These are phyloP conservation scores for Orbilia quercus DNA, from an alignment of 2,329 filamentous ascomycete species.

Conservation along the genomic window DNA sequence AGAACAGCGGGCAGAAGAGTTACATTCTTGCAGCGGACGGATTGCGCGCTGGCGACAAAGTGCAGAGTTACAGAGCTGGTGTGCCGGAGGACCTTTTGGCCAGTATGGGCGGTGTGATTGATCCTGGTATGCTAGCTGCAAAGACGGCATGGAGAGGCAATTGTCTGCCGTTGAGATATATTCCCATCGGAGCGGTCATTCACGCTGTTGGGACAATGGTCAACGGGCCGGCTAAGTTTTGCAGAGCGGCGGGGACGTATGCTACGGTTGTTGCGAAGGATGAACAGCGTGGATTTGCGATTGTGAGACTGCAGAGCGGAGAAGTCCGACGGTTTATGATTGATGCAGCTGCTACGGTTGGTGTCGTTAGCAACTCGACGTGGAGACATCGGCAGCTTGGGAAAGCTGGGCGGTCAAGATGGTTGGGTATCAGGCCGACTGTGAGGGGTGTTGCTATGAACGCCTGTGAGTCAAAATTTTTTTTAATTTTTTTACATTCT, in stretches of 20 bases:
- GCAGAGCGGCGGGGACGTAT: constrained; percentile 91
- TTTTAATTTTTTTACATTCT: too few species aligned
- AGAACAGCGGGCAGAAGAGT: constrained; percentile 78
- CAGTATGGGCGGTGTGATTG: constrained; percentile 90
- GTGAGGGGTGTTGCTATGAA: constrained; percentile 99
- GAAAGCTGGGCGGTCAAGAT: constrained; percentile 92
- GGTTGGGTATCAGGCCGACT: constrained; percentile 92
- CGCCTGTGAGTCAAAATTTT: constrained; percentile 77
- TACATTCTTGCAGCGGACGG: constrained; percentile 98
- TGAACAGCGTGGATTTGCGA: constrained; percentile 79
- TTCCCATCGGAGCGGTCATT: constrained; percentile 91
- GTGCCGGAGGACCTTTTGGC: constrained; percentile 87
- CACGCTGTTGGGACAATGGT: constrained; percentile 85
- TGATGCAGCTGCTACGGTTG: constrained; percentile 93
- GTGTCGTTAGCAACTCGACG: constrained; percentile 91
- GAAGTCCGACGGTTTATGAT: constrained; percentile 89
- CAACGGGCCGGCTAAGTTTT: constrained; percentile 84
- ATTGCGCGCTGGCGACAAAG: constrained; percentile 86
- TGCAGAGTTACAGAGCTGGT: constrained; percentile 90
- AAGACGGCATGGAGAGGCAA: constrained; percentile 95
- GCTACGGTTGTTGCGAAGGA: constrained; percentile 90
- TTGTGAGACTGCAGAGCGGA: constrained; percentile 87
- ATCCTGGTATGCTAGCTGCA: constrained; percentile 94
- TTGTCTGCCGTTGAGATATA: constrained; percentile 93
- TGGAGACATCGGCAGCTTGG: constrained; percentile 90